These are phyloP conservation scores for Trametes polyzona DNA, from an alignment of 1,284 basidiomycete genomes.

Conservation along the genomic window DNA sequence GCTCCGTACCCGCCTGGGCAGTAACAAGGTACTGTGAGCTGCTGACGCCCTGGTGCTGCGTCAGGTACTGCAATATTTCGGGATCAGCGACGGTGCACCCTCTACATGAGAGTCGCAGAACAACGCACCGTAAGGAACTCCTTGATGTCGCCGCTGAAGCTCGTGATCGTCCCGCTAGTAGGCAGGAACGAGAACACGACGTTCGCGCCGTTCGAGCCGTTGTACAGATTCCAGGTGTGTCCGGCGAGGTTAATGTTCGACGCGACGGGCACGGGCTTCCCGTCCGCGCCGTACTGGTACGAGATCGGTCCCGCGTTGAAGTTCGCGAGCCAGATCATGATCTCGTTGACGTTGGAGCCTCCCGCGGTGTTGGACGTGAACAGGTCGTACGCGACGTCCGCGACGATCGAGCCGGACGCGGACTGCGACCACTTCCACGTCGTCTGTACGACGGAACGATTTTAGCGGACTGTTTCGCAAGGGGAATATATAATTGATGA, in stretches of 20 bases:
- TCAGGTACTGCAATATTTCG: slow-evolving; percentile 59
- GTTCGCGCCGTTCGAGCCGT: slow-evolving; percentile 61
- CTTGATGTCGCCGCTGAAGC: slow-evolving; percentile 60
- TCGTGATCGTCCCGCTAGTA: slow-evolving; percentile 45
- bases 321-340: slow-evolving; percentile 72
- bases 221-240: slow-evolving; percentile 61
- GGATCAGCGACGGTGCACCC: too few relatives aligned
- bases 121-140: slow-evolving; percentile 53
- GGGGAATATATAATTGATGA: slow-evolving; percentile 8
- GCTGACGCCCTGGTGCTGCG: slow-evolving; percentile 47
- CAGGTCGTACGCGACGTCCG: slow-evolving; percentile 64
- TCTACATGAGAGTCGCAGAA: too few relatives aligned
- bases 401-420: slow-evolving; percentile 40
- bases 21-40: slow-evolving; percentile 55
- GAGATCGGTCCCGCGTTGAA: slow-evolving; percentile 63
- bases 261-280: slow-evolving; percentile 51
- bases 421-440: slow-evolving; percentile 49
- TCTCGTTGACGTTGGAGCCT: slow-evolving; percentile 58
- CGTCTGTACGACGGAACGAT: slow-evolving; percentile 34
- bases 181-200: slow-evolving; percentile 68
- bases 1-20: slow-evolving; percentile 60
- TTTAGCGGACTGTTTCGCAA: too few relatives aligned
- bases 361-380: slow-evolving; percentile 59
- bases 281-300: slow-evolving; percentile 46
- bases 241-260: slow-evolving; percentile 51